Evolutionary conservation across 1,139 yeast species (phyloP), one percentile per base, ranked within the genome.

Genomic region (Yamadazyma diospyri): DNA sequence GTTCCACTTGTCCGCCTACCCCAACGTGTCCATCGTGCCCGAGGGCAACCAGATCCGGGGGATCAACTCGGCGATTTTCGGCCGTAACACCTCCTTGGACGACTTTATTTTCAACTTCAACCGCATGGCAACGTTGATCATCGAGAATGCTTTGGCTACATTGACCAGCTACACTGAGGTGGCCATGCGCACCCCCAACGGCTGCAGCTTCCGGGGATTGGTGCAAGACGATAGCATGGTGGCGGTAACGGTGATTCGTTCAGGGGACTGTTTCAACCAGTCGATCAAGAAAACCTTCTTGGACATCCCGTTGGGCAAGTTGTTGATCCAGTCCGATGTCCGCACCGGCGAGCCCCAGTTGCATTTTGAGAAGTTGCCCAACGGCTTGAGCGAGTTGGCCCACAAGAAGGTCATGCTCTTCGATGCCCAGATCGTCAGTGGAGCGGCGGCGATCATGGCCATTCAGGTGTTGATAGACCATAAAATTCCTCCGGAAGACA

Each of bases 371-470:
- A 72, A 78, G 18, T 59, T 92, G 25, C 74, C 74, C 1, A 43
- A 20, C 33, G 46, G 49, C 5, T 32, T 50, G 16, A 33, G 30
- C 18, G 23, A 12, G 4, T 17, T 40, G 1, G 80, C 85, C 1
- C 37, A 47, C 26, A 65, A 68, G 32, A 76, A 72, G 43, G 76
- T 86, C 1, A 58, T 92, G 23, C 59, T 92, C 30, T 75, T 86
- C 50, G 97, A 92, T 52, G 84, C 95, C 0, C 97, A 89, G 54
- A 69, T 87, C 31, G 81, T 87, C 16, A 81, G 95, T 28, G 98
- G 97, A 2, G 95, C 96, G 0, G 95, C 95, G 0, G 81, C 89
- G 3, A 84, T 87, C 31, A 92, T 92, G 97, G 95, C 97, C 0
- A 76, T 87, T 29, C 94, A 88, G 47, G 89, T 92, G 4, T 63